Base-by-base conservation (phyloP, 2,329 filamentous ascomycete species). In the Fusarium sp. region DNA sequence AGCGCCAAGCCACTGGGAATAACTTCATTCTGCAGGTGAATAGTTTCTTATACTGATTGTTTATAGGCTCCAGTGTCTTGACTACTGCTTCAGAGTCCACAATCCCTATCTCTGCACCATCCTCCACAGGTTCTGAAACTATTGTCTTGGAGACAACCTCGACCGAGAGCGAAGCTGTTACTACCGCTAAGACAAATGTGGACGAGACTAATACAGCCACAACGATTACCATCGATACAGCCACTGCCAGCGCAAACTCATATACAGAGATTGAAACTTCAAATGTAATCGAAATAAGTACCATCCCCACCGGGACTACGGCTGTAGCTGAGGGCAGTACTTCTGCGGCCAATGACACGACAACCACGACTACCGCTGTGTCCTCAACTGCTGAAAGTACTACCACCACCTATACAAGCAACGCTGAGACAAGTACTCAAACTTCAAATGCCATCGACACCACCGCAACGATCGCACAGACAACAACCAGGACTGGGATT, bases 351-450 rank as follows among this genome's bases (percentile, higher is more conserved):
- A 31, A 20, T 11, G 47, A 8, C 2, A 14, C 15, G 5, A 39
- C 36, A 4, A 39, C 36, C 36, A 35, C n/a, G 5, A 25, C 12
- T 14, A 35, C 18, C 17, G 12, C 1, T 50, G 9, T 1, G 5
- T 2, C n/a, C 0, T 25, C 47, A 3, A 10, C 2, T 15, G 8
- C 13, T 4, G 31, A 1, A 35, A 35, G 47, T 33, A 1, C 3
- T 7, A 14, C 47, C 4, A 11, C 31, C 17, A 25, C n/a, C 8
- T 5, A 25, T 0, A 35, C 15, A 50, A 25, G 8, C 3, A 0
- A 50, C 8, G 7, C 0, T 8, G 15, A 3, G 31, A 0, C 4
- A 20, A 2, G 11, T 7, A 20, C 22, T 6, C 5, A 1, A 8
- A 15, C 6, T 11, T 35, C 31, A 20, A 11, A 8, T 25, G 0